Conservation (phyloP, 805 yeast genomes). For the Sugiyamaella valdiviana region DNA sequence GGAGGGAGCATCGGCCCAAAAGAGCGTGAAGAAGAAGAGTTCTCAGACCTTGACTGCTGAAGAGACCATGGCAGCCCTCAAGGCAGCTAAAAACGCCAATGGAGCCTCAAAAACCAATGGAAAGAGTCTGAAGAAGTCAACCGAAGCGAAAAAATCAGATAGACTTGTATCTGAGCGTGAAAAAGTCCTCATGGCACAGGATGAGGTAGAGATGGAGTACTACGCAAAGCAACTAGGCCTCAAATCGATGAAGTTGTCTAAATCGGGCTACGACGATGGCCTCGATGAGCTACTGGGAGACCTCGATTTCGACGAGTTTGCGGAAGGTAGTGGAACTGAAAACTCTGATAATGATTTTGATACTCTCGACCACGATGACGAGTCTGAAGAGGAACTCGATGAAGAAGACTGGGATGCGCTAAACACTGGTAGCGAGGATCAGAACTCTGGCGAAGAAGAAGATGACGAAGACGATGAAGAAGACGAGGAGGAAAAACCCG, state of each 20-base stretch:
- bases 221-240: slow-evolving; percentile 79
- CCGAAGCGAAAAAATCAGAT: slow-evolving; percentile 10
- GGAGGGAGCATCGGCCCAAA: slow-evolving; percentile 29
- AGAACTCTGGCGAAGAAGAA: slow-evolving; percentile 20
- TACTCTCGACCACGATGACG: slow-evolving; percentile 14
- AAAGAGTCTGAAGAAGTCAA: neutral
- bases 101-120: neutral
- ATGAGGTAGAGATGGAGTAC: slow-evolving; percentile 72
- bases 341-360: neutral
- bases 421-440: slow-evolving; percentile 19
- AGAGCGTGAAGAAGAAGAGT: slow-evolving; percentile 3
- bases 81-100: slow-evolving; percentile 21
- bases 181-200: slow-evolving; percentile 45
- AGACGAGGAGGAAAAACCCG: slow-evolving; percentile 20
- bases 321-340: slow-evolving; percentile 16
- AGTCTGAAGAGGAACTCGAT: slow-evolving; percentile 20
- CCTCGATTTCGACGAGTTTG: slow-evolving; percentile 24
- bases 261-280: slow-evolving; percentile 50
- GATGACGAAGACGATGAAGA: slow-evolving; percentile 15
- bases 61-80: slow-evolving; percentile 24
- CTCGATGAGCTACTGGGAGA: slow-evolving; percentile 72
- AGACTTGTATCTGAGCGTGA: slow-evolving; percentile 36
- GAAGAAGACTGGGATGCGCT: slow-evolving; percentile 26
- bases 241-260: slow-evolving; percentile 43
- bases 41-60: slow-evolving; percentile 17